Evolutionary conservation across 345 rosid species (phyloP).

Genomic region (Gossypium anomalum): DNA sequence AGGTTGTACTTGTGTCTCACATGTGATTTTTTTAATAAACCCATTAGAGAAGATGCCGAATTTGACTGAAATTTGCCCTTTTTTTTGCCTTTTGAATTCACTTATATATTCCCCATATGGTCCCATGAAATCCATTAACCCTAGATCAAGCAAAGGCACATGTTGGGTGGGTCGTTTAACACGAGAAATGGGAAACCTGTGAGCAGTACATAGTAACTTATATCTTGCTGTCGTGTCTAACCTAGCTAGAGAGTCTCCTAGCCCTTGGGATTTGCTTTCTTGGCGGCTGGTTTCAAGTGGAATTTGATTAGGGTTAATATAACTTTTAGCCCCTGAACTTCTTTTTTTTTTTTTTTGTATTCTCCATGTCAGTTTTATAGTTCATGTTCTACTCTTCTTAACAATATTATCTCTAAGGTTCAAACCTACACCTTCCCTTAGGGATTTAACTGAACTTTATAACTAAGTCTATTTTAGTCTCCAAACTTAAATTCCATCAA

Average conservation of each 20-base stretch:
- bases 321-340: neutral
- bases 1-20: slow-evolving; percentile 18
- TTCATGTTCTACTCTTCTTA: no score
- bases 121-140: slow-evolving; percentile 12
- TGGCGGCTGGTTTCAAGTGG: neutral
- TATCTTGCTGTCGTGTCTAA: neutral
- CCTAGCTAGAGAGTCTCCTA: neutral
- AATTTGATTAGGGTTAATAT: no score
- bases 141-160: slow-evolving; percentile 16
- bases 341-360: no score
- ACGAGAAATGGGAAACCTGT: slow-evolving; percentile 14
- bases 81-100: neutral
- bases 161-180: slow-evolving; percentile 3
- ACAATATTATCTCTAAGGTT: no score
- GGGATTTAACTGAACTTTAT: no score
- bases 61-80: neutral
- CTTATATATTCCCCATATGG: neutral
- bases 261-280: slow-evolving; percentile 1
- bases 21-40: slow-evolving; percentile 12
- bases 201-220: neutral
- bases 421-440: no score
- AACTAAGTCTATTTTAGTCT: no score
- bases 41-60: neutral
- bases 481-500: no score
- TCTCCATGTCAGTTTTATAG: no score